A percentile compares a stretch with the other conserved stretches of the same genome.
Evolutionary conservation across 2,329 filamentous ascomycete genomes (phyloP).

Genomic region (Diaporthe vaccinii): DNA sequence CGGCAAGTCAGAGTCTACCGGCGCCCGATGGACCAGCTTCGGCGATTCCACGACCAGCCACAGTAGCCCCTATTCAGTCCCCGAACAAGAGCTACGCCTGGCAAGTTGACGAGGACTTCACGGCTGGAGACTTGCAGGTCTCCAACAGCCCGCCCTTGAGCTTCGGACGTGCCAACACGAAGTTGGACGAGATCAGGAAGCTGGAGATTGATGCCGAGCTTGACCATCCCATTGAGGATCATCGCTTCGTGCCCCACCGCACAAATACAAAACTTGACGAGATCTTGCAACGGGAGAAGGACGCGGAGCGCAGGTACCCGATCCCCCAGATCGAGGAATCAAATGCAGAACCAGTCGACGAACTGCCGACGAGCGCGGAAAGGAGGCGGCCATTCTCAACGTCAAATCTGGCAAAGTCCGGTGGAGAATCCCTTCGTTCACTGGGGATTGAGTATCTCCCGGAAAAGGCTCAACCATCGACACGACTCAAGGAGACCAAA

Average conservation of each 20-base stretch:
- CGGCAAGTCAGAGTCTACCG: not conserved
- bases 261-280: conserved; percentile 40
- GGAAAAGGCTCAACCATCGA: conserved; percentile 61
- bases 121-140: conserved; percentile 66
- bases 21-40: conserved; percentile 39
- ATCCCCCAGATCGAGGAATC: conserved; percentile 14
- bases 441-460: conserved; percentile 60
- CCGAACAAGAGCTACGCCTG: conserved; percentile 68
- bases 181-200: conserved; percentile 53
- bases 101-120: conserved; percentile 71
- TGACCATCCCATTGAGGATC: conserved; percentile 26
- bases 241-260: conserved; percentile 32
- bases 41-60: conserved; percentile 43
- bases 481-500: conserved; percentile 66
- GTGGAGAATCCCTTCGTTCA: conserved; percentile 44
- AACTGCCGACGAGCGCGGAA: not conserved
- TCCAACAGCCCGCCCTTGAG: conserved; percentile 69
- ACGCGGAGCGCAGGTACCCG: conserved; percentile 30
- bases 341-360: not conserved
- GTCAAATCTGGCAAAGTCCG: not conserved
- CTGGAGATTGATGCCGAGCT: conserved; percentile 51
- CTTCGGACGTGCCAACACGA: conserved; percentile 52
- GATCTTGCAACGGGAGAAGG: conserved; percentile 41
- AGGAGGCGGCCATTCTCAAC: not conserved
- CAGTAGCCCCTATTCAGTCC: conserved; percentile 48